A percentile compares a stretch with the other conserved stretches of the same genome.
Conservation (phyloP, 176 grass and related monocot genomes). For the Miscanthus lutarioriparius region DNA sequence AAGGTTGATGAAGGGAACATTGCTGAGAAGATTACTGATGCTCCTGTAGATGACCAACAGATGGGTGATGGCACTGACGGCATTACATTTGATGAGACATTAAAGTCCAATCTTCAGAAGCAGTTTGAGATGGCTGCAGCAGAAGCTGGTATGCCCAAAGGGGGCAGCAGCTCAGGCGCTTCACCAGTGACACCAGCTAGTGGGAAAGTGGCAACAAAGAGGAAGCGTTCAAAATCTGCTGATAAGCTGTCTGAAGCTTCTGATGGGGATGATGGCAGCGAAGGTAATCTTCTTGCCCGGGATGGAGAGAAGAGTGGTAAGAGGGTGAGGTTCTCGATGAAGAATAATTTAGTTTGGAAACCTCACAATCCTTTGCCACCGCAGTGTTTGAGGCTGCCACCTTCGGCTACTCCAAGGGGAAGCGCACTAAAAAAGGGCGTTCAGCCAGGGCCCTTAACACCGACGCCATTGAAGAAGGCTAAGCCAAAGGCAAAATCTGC, state of each 20-base stretch:
- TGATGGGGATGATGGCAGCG: constrained; percentile 28
- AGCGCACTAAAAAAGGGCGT: constrained; percentile 96
- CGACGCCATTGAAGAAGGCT: constrained; percentile 51
- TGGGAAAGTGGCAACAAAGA: constrained; percentile 63
- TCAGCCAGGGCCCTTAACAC: constrained; percentile 69
- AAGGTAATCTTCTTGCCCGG: constrained; percentile 33
- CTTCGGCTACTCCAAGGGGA: constrained; percentile 85
- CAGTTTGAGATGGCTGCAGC: constrained; percentile 87
- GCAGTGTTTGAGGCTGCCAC: constrained; percentile 79
- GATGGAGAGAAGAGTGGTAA: constrained; percentile 58
- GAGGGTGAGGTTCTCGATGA: constrained; percentile 94
- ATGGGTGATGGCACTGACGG: constrained; percentile 41
- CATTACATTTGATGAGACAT: constrained; percentile 63
- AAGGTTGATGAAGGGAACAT: constrained; percentile 24
- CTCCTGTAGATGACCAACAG: constrained; percentile 42
- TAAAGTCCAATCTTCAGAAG: constrained; percentile 88
- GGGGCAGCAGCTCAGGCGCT: constrained; percentile 21
- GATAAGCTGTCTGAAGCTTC: constrained; percentile 24
- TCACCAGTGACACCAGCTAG: constrained; percentile 26
- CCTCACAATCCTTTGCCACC: constrained; percentile 82
- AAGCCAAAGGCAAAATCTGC: constrained; percentile 72
- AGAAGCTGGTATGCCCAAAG: constrained; percentile 73
- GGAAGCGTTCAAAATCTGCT: constrained; percentile 55
- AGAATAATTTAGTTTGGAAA: constrained; percentile 94
- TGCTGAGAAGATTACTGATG: constrained; percentile 25